phyloP scores from a whole-genome alignment of 116 monocot genomes.

The Iris pallida region DNA sequence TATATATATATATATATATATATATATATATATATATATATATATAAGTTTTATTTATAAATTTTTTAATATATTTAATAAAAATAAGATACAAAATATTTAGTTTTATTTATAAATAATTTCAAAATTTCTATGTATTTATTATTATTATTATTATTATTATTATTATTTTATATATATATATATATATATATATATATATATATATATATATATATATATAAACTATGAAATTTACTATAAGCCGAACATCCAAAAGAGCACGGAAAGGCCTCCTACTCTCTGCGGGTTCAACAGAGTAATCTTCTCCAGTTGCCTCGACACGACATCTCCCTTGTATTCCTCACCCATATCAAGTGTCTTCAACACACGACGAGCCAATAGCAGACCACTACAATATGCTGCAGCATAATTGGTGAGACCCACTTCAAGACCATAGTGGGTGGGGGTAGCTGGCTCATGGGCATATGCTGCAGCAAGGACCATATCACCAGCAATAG shows the following conservation, averaged over 20 bases:
- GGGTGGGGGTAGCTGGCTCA: not conserved
- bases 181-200: too few relatives aligned
- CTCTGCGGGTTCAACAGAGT: slow-evolving; percentile 54
- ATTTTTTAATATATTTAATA: too few relatives aligned
- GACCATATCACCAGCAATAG: slow-evolving; percentile 63
- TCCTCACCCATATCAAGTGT: slow-evolving; percentile 7
- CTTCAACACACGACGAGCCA: slow-evolving; percentile 5
- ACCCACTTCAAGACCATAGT: slow-evolving; percentile 10
- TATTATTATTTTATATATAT: too few relatives aligned
- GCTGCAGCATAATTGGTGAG: slow-evolving; percentile 10
- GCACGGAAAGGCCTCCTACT: slow-evolving; percentile 80
- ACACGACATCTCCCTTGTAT: slow-evolving; percentile 5
- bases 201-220: too few relatives aligned
- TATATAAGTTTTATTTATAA: too few relatives aligned
- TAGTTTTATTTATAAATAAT: too few relatives aligned
- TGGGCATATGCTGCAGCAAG: slow-evolving; percentile 23
- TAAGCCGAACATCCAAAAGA: slow-evolving; percentile 69
- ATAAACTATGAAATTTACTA: too few relatives aligned
- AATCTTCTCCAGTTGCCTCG: slow-evolving; percentile 28
- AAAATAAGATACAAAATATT: too few relatives aligned
- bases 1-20: too few relatives aligned
- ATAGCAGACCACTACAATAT: slow-evolving; percentile 5
- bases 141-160: too few relatives aligned
- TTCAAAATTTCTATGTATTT: too few relatives aligned
- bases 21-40: too few relatives aligned